Percentiles rank a stretch among this genome's conserved stretches.
These are phyloP conservation scores for Didymella pinodella DNA, from an alignment of 2,329 filamentous ascomycete genomes.

Conservation along the genomic window DNA sequence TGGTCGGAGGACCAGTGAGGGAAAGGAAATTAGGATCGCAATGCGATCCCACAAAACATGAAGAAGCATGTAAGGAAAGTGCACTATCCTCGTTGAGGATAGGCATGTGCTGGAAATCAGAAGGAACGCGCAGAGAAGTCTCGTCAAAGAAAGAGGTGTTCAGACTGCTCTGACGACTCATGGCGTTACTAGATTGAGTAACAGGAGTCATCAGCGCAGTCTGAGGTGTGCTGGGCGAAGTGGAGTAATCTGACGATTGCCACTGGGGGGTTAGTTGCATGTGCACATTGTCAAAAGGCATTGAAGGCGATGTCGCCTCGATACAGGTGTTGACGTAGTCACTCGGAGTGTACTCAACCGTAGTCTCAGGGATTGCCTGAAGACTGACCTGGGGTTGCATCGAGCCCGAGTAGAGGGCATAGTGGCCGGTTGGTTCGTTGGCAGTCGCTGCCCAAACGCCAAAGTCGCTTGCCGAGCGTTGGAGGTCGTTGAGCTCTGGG, in stretches of 20 bases:
- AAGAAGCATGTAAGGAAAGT: slow-evolving; percentile 46
- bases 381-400: slow-evolving; percentile 32
- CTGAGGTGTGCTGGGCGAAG: slow-evolving; percentile 48
- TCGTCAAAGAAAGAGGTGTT: slow-evolving; percentile 52
- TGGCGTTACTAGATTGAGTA: slow-evolving; percentile 49
- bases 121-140: slow-evolving; percentile 51
- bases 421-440: slow-evolving; percentile 38
- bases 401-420: slow-evolving; percentile 44
- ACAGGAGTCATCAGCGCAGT: slow-evolving; percentile 50
- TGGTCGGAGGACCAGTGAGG: slow-evolving; percentile 47
- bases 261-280: slow-evolving; percentile 48
- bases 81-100: slow-evolving; percentile 48
- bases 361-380: slow-evolving; percentile 40
- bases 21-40: slow-evolving; percentile 45
- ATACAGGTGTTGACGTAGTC: slow-evolving; percentile 49
- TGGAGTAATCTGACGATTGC: slow-evolving; percentile 46
- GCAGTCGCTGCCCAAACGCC: slow-evolving; percentile 34
- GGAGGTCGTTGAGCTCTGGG: slow-evolving; percentile 26
- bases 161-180: slow-evolving; percentile 58
- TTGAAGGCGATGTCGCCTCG: slow-evolving; percentile 33
- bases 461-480: slow-evolving; percentile 36
- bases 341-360: slow-evolving; percentile 48
- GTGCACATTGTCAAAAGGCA: slow-evolving; percentile 32
- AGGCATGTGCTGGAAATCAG: slow-evolving; percentile 49
- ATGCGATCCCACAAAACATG: slow-evolving; percentile 44